Percentiles rank a stretch among this genome's conserved stretches.
Evolutionary conservation across 2,329 filamentous ascomycete genomes (phyloP).

Genomic region (Nothopassalora personata): DNA sequence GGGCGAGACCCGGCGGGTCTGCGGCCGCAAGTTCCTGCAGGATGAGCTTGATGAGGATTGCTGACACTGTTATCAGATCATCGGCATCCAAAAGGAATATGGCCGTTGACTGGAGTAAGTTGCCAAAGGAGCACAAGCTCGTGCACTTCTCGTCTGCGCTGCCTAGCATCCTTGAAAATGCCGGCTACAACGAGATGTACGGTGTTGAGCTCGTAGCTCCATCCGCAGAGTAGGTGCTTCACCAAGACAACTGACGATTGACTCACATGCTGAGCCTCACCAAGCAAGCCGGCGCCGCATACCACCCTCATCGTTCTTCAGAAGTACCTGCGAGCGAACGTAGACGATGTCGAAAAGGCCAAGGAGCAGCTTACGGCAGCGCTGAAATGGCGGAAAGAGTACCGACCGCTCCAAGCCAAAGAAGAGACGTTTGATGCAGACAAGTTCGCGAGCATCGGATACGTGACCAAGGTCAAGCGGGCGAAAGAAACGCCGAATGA

Average conservation of each 20-base stretch:
- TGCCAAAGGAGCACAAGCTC: slow-evolving; percentile 25
- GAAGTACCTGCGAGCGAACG: slow-evolving; percentile 90
- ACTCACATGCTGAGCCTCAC: slow-evolving; percentile 6
- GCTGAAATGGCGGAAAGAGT: slow-evolving; percentile 74
- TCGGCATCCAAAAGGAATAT: not conserved
- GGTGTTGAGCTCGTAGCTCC: slow-evolving; percentile 59
- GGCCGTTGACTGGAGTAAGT: slow-evolving; percentile 20
- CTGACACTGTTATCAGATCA: not conserved
- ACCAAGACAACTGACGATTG: not conserved
- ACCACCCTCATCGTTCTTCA: slow-evolving; percentile 80
- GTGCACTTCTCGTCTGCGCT: slow-evolving; percentile 52
- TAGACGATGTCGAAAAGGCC: slow-evolving; percentile 66
- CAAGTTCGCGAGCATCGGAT: slow-evolving; percentile 76
- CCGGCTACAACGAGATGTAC: slow-evolving; percentile 75
- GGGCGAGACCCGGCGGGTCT: not conserved
- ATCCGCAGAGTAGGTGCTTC: slow-evolving; percentile 10
- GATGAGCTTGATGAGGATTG: not conserved
- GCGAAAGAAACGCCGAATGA: slow-evolving; percentile 49
- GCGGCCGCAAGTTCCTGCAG: too few species aligned
- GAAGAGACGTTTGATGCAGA: slow-evolving; percentile 57
- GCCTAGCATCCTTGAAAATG: slow-evolving; percentile 51
- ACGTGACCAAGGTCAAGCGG: slow-evolving; percentile 64
- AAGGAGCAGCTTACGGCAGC: slow-evolving; percentile 73
- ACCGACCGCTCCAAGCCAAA: slow-evolving; percentile 62
- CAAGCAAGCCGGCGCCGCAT: slow-evolving; percentile 47